Percentiles rank a stretch among this genome's conserved stretches.
Evolutionary conservation across 345 rosid genomes (phyloP).

Genomic region (Linum lewisii): DNA sequence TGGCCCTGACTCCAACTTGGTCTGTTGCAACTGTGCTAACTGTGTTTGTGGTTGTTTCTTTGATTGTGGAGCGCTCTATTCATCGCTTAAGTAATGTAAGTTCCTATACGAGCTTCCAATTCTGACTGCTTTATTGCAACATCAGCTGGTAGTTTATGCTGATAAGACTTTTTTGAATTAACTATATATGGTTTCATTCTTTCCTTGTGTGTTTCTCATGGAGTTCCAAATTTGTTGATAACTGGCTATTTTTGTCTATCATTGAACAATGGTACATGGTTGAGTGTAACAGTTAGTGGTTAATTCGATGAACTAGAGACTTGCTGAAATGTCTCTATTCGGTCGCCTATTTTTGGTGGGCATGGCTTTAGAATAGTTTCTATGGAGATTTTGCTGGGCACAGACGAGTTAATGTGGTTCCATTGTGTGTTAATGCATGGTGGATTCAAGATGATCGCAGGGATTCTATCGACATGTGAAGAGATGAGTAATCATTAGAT

Average conservation of each 20-base stretch:
- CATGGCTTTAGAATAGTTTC: too few relatives aligned
- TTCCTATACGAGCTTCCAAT: neutral
- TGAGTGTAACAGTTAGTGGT: too few relatives aligned
- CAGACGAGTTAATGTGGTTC: too few relatives aligned
- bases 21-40: constrained; percentile 91
- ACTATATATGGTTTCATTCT: neutral
- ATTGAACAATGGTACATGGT: too few relatives aligned
- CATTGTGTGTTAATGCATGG: too few relatives aligned
- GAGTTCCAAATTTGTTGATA: too few relatives aligned
- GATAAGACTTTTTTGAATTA: neutral
- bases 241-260: too few relatives aligned
- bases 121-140: neutral
- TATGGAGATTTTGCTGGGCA: neutral
- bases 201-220: neutral
- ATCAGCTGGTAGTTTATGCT: too few relatives aligned
- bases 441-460: neutral
- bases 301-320: neutral
- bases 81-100: constrained; percentile 69
- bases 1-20: constrained; percentile 92
- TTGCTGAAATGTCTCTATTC: too few relatives aligned
- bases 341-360: too few relatives aligned
- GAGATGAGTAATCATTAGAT: neutral
- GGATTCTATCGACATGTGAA: neutral
- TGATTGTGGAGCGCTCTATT: constrained; percentile 79
- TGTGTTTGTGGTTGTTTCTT: constrained; percentile 67